Percentiles rank a stretch among this genome's conserved stretches.
Conservation (phyloP, 2,329 filamentous ascomycete genomes). For the Hysterium pulicare region DNA sequence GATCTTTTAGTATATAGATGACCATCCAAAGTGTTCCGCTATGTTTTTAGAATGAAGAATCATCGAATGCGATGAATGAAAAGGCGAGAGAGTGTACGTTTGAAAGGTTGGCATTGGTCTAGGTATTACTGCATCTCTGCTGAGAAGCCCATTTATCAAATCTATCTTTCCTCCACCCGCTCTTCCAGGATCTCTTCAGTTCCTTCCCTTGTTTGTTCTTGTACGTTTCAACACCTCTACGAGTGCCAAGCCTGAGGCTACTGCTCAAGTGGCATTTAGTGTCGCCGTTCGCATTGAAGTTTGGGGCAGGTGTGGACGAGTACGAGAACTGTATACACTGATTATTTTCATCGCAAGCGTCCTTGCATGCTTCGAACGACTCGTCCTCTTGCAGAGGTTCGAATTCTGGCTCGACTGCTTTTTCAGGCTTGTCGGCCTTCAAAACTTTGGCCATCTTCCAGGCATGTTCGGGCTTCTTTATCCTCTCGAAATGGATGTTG, state of each 20-base stretch:
- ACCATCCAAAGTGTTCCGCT: no score
- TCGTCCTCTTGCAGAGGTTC: slow-evolving; percentile 20
- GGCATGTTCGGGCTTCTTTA: slow-evolving; percentile 7
- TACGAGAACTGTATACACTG: slow-evolving; percentile 34
- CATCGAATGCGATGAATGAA: no score
- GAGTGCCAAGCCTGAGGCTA: slow-evolving; percentile 24
- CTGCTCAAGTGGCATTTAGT: slow-evolving; percentile 33
- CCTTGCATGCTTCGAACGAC: slow-evolving; percentile 25
- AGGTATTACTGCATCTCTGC: slow-evolving; percentile 24
- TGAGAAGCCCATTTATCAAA: slow-evolving; percentile 26
- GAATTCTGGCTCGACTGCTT: slow-evolving; percentile 5
- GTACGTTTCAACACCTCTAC: slow-evolving; percentile 13
- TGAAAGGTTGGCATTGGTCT: no score
- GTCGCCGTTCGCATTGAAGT: slow-evolving; percentile 29
- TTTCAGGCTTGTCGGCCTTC: neutral
- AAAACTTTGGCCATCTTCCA: neutral
- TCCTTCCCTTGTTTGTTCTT: slow-evolving; percentile 5
- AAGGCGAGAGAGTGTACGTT: no score
- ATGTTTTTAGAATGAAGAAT: no score
- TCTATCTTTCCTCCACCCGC: slow-evolving; percentile 28
- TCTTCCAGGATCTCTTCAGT: slow-evolving; percentile 20
- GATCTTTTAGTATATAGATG: no score
- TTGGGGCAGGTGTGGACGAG: slow-evolving; percentile 21
- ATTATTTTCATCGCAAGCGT: slow-evolving; percentile 23
- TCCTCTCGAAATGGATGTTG: slow-evolving; percentile 31